A percentile compares a stretch with the other conserved stretches of the same genome.
Evolutionary conservation across 2,329 filamentous ascomycete genomes (phyloP).

Genomic region (Trichoderma aggressivum): DNA sequence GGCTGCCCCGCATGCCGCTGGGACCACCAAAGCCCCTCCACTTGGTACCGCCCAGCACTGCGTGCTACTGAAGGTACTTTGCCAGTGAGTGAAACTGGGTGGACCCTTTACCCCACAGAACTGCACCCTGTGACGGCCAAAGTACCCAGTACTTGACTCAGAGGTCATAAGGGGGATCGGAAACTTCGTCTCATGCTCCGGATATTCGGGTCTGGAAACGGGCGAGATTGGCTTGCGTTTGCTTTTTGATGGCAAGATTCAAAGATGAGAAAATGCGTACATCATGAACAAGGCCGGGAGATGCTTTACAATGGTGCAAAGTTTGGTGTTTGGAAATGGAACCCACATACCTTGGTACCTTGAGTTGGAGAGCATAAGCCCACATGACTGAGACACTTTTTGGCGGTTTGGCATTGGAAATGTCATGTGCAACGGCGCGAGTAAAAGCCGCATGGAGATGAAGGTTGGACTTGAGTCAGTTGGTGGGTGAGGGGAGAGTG

Average conservation of each 20-base stretch:
- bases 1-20: slow-evolving; percentile 16
- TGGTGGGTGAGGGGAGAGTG: neutral
- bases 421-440: neutral
- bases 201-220: neutral
- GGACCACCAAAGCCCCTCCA: neutral
- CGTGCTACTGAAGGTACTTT: neutral
- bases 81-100: neutral
- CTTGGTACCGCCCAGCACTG: neutral
- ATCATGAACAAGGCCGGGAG: neutral
- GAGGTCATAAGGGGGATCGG: neutral
- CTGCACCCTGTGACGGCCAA: neutral
- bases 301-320: neutral
- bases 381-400: neutral
- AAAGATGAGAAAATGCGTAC: neutral
- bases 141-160: neutral
- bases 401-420: neutral
- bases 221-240: neutral
- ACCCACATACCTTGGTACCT: neutral
- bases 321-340: neutral
- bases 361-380: neutral
- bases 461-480: neutral
- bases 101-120: neutral
- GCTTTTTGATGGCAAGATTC: neutral
- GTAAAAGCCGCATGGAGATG: neutral
- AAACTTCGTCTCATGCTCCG: neutral